Evolutionary conservation across 805 yeast species (phyloP).

Genomic region (Suhomyces prunicola): DNA sequence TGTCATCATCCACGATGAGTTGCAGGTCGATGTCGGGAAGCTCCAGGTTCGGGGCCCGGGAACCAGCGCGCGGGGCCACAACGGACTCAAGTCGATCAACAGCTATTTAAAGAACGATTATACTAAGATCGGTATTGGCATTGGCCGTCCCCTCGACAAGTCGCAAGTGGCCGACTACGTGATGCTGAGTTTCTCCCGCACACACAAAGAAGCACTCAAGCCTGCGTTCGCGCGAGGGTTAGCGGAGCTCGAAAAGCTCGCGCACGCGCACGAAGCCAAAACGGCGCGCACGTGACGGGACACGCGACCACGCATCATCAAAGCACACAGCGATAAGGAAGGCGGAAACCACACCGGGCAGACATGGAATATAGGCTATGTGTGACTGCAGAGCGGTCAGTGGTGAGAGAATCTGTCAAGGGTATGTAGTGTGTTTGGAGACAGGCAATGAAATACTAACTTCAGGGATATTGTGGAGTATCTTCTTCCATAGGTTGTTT

Average conservation of each 20-base stretch:
- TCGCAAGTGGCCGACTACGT: conserved; percentile 62
- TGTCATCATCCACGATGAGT: conserved; percentile 76
- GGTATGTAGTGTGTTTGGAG: conserved; percentile 32
- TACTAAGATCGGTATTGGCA: conserved; percentile 71
- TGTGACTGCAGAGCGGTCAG: conserved; percentile 50
- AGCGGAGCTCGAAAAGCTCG: neutral
- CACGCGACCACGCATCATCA: conserved; percentile 2
- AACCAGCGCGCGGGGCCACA: conserved; percentile 75
- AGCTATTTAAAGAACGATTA: conserved; percentile 47
- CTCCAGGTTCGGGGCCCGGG: conserved; percentile 59
- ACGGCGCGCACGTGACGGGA: neutral
- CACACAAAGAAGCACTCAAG: neutral
- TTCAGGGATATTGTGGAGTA: conserved; percentile 58
- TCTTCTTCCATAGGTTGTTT: conserved; percentile 66
- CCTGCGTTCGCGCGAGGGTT: neutral
- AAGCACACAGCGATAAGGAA: conserved; percentile 1
- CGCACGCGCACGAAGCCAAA: neutral
- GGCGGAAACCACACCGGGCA: neutral
- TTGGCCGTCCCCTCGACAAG: conserved; percentile 59
- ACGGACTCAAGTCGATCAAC: conserved; percentile 68
- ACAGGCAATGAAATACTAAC: conserved; percentile 8
- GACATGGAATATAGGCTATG: conserved; percentile 47
- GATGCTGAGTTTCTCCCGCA: conserved; percentile 44
- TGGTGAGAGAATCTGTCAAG: conserved; percentile 51
- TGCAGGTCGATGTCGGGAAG: conserved; percentile 63